Evolutionary conservation across 495 filamentous ascomycete genomes (phyloP).

Genomic region (Pyrenula aspistea): DNA sequence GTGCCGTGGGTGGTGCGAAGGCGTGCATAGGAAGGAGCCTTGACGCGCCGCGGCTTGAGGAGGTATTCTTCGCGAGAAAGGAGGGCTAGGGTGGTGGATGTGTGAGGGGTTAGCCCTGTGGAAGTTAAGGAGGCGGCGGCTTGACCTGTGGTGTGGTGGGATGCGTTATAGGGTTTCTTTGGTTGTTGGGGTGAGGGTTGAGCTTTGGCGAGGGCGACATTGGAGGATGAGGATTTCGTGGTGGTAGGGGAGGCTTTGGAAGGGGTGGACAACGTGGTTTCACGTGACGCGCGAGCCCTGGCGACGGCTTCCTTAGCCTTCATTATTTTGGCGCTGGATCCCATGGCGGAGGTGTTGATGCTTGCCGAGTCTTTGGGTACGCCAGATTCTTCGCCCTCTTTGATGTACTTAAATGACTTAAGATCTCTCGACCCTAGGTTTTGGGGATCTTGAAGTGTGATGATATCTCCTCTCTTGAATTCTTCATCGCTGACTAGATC

Average conservation of each 20-base stretch:
- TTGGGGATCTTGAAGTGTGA: constrained; percentile 93
- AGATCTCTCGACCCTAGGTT: constrained; percentile 77
- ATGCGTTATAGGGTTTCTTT: constrained; percentile 67
- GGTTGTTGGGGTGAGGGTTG: constrained; percentile 7
- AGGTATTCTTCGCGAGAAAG: constrained; percentile 93
- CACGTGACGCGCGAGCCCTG: constrained; percentile 55
- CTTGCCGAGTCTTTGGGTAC: constrained; percentile 52
- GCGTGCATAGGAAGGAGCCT: constrained; percentile 78
- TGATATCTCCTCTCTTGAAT: constrained; percentile 85
- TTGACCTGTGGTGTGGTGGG: constrained; percentile 77
- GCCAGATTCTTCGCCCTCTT: constrained; percentile 59
- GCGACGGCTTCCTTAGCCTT: constrained; percentile 87
- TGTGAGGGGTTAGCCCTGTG: constrained; percentile 87
- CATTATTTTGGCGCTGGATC: constrained; percentile 74
- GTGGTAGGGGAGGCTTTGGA: constrained; percentile 11
- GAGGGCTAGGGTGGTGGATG: constrained; percentile 68
- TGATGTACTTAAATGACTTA: constrained; percentile 78
- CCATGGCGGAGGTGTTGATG: constrained; percentile 67
- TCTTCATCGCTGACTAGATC: constrained; percentile 83
- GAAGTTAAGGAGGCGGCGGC: constrained; percentile 92
- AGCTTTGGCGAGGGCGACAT: constrained; percentile 6
- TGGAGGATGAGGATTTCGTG: constrained; percentile 10
- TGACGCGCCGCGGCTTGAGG: constrained; percentile 77
- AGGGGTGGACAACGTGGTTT: constrained; percentile 6
- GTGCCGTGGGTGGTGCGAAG: constrained; percentile 75